phyloP scores from a whole-genome alignment of 176 grass and related monocot species.

The Hordeum marinum region DNA sequence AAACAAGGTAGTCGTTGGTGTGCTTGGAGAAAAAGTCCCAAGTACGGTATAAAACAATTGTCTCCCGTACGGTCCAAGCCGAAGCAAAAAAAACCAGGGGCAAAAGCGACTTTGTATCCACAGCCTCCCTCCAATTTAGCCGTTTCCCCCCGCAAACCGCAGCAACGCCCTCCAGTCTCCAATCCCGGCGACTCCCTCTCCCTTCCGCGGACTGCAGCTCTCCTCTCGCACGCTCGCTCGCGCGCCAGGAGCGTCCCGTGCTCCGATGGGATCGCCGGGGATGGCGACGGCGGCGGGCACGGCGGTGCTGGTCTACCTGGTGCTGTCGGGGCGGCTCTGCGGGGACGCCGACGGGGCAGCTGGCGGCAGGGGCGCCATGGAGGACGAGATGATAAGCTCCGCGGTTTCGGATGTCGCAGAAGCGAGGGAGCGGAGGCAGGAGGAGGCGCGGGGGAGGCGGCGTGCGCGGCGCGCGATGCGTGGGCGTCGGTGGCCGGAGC shows the following conservation, averaged over 20 bases:
- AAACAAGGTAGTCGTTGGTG: neutral
- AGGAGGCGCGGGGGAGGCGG: conserved; percentile 31
- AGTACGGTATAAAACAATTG: neutral
- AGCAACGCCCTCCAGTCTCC: neutral
- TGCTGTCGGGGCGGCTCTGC: conserved; percentile 59
- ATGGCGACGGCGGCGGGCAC: conserved; percentile 60
- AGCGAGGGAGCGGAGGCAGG: conserved; percentile 15
- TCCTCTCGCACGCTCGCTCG: neutral
- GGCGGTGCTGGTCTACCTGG: conserved; percentile 64
- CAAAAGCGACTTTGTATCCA: neutral
- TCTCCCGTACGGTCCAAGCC: neutral
- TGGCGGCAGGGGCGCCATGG: neutral
- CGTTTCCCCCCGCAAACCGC: neutral
- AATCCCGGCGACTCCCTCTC: neutral
- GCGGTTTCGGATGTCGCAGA: neutral
- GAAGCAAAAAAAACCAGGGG: neutral
- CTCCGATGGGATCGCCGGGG: conserved; percentile 41
- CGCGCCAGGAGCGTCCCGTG: neutral
- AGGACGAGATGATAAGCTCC: conserved; percentile 25
- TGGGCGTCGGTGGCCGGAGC: conserved; percentile 39
- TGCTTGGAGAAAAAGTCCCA: neutral
- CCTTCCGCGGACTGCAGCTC: neutral
- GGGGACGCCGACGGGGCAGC: conserved; percentile 15
- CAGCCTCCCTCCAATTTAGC: conserved; percentile 30
- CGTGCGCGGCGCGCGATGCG: neutral